A percentile compares a stretch with the other conserved stretches of the same genome.
These are phyloP conservation scores for Xylaria grammica DNA, from an alignment of 495 filamentous ascomycete genomes.

Conservation along the genomic window DNA sequence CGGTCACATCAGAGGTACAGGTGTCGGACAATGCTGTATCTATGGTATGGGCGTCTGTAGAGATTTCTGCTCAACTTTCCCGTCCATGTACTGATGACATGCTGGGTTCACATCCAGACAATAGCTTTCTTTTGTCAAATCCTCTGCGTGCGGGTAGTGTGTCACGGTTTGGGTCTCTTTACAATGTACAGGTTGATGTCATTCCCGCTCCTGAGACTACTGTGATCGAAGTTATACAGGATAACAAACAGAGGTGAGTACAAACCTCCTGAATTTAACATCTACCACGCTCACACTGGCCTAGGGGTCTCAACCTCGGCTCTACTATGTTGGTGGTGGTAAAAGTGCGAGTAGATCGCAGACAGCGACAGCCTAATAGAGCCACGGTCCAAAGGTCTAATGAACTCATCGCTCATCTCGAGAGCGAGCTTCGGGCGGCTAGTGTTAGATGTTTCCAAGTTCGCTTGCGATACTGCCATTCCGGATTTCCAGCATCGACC, in stretches of 20 bases:
- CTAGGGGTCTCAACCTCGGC: conserved; percentile 43
- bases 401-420: conserved; percentile 56
- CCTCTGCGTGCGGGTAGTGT: conserved; percentile 22
- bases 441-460: conserved; percentile 51
- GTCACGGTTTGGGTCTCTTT: conserved; percentile 47
- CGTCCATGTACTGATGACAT: conserved; percentile 19
- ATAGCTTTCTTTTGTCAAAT: conserved; percentile 6
- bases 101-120: conserved; percentile 16
- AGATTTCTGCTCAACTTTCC: conserved; percentile 48
- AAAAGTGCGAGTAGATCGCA: conserved; percentile 35
- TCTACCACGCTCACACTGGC: conserved; percentile 11
- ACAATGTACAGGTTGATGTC: conserved; percentile 46
- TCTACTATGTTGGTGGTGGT: conserved; percentile 47
- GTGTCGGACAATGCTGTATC: conserved; percentile 39
- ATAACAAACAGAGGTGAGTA: conserved; percentile 26
- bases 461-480: conserved; percentile 53
- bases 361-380: conserved; percentile 24
- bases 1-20: conserved; percentile 59
- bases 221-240: conserved; percentile 45
- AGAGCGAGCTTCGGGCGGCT: conserved; percentile 50
- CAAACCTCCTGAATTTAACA: background rate
- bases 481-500: conserved; percentile 45
- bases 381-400: conserved; percentile 43
- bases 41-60: conserved; percentile 53
- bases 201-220: conserved; percentile 36